A percentile compares a stretch with the other conserved stretches of the same genome.
Conservation (phyloP, 441 rosid genomes). For the Pelargonium fulgidum region DNA sequence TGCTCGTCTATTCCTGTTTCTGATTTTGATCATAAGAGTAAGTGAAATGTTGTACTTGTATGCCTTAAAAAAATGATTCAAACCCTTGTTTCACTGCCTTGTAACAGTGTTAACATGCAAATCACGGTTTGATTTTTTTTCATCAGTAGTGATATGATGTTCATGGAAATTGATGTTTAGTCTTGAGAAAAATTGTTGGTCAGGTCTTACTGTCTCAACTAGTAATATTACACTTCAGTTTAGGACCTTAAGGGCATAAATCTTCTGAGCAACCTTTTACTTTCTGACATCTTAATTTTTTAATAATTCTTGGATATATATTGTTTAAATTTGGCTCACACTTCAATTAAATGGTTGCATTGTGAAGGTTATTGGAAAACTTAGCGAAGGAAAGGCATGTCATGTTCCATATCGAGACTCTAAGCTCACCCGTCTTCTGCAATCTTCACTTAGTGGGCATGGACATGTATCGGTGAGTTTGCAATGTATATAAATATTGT, state of each 20-base stretch:
- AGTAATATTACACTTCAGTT: background rate
- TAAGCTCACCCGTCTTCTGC: constrained; percentile 97
- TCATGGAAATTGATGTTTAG: background rate
- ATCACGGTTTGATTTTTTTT: background rate
- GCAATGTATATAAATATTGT: background rate
- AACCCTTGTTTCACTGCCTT: background rate
- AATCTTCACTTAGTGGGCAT: constrained; percentile 92
- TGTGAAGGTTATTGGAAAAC: constrained; percentile 89
- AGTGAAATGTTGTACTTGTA: background rate
- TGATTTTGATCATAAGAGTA: background rate
- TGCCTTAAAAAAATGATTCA: background rate
- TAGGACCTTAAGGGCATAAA: background rate
- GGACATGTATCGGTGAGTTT: constrained; percentile 97
- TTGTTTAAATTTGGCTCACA: constrained; percentile 14
- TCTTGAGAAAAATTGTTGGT: no score
- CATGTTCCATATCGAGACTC: constrained; percentile 99
- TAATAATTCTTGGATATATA: background rate
- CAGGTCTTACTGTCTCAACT: background rate
- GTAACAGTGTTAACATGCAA: background rate
- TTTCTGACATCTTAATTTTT: background rate
- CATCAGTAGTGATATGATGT: background rate
- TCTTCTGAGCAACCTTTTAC: background rate
- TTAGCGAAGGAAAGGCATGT: constrained; percentile 96
- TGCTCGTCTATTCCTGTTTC: no score
- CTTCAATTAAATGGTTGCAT: constrained; percentile 18